Evolutionary conservation across 768 basidiomycete genomes (phyloP), one percentile per base, ranked within the genome.

Genomic region (Pisolithus sp.): DNA sequence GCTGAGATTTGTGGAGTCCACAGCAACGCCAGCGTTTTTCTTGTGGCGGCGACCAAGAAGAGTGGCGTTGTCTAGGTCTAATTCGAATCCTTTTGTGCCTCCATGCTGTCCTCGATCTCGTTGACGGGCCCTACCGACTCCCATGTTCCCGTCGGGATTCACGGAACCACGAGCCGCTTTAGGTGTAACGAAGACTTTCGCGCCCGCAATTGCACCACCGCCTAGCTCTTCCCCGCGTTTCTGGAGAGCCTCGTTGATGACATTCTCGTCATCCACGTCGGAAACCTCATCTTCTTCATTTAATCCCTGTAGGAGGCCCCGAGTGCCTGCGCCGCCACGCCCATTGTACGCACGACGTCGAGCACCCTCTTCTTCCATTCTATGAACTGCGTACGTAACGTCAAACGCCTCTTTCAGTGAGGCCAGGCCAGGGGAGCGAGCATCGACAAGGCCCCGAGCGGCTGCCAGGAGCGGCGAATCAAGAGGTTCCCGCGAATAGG

Each of bases 291-390:
- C 93, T 49, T 93, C 93, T 62, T 98, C 96, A 67, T 98, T 96
- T 57, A 99, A 76, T 5, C 87, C 91, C 8, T 76, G 77, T 20
- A 97, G 71, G 74, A 88, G 90, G 4, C 89, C 89, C 47, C 82
- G 79, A 3, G 72, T 71, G 20, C 93, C 93, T 0, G 83, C 86
- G 26, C 87, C 91, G 17, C 85, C 86, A 4, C 81, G 78, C 10
- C 83, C 86, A 50, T 88, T 84, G 69, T 87, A 88, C 43, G 87
- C 91, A 23, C 89, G 79, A 47, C 91, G 75, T 50, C 90, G 79
- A 0, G 89, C 89, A 13, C 93, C 95, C 69, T 99, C 96, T 68
- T 99, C 96, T 66, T 97, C 95, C 95, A 98, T 98, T 17, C 95
- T 85, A 68, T 99, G 96, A 0, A 99, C 96, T 4, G 96, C 95